phyloP scores from a whole-genome alignment of 805 yeast species.

The Starmerella geochares region DNA sequence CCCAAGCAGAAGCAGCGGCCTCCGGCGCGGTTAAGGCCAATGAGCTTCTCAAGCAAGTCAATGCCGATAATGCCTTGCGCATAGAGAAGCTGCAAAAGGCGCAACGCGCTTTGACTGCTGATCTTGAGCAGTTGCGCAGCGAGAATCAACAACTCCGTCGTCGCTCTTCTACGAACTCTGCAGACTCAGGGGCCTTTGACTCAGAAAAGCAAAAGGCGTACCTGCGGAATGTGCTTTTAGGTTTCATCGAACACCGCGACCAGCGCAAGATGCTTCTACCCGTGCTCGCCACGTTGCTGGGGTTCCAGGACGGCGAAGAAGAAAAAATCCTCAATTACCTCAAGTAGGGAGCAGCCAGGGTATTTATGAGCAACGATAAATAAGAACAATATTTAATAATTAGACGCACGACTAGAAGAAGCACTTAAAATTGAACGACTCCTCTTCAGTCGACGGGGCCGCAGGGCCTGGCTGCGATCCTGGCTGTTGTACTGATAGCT shows the following conservation, averaged over 20 bases:
- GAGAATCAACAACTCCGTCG: slow-evolving; percentile 20
- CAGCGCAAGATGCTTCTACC: slow-evolving; percentile 79
- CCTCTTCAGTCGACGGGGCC: too few relatives aligned
- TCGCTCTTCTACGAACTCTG: slow-evolving; percentile 4
- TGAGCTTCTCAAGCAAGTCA: slow-evolving; percentile 30
- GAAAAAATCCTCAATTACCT: slow-evolving; percentile 44
- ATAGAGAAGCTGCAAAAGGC: slow-evolving; percentile 32
- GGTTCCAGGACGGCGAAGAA: slow-evolving; percentile 62
- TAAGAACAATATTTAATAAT: not conserved
- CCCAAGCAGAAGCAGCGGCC: slow-evolving; percentile 20
- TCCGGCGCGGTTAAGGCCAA: slow-evolving; percentile 28
- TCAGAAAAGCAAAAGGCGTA: slow-evolving; percentile 53
- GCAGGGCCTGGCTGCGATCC: too few relatives aligned
- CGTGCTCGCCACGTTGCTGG: slow-evolving; percentile 66
- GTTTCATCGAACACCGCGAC: slow-evolving; percentile 86
- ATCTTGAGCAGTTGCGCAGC: slow-evolving; percentile 28
- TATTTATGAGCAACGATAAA: slow-evolving; percentile 1
- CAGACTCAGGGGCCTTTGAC: slow-evolving; percentile 5
- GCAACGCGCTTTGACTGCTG: slow-evolving; percentile 31
- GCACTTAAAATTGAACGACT: not conserved
- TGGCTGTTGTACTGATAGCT: not conserved
- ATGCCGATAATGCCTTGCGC: slow-evolving; percentile 32
- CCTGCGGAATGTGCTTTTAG: slow-evolving; percentile 78
- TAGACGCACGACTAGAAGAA: not conserved
- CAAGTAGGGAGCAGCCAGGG: slow-evolving; percentile 28